A percentile compares a stretch with the other conserved stretches of the same genome.
Conservation (phyloP, 2,329 filamentous ascomycete genomes). For the Talaromyces piceae region DNA sequence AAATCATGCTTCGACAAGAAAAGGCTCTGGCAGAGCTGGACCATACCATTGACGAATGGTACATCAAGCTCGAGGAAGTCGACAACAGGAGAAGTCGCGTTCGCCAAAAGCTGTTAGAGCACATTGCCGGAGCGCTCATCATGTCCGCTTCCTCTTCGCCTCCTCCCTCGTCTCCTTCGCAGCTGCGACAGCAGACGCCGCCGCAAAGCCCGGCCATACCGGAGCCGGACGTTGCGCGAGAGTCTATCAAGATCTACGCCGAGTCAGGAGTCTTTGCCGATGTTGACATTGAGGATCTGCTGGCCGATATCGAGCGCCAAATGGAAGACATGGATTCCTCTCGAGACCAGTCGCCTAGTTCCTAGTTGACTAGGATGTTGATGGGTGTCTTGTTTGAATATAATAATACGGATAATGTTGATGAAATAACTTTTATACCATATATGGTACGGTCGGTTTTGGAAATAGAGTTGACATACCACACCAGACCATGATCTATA, state of each 20-base stretch:
- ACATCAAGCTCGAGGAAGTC: slow-evolving; percentile 68
- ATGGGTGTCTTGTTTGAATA: too few relatives aligned
- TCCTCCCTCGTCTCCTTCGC: slow-evolving; percentile 3
- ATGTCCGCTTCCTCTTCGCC: slow-evolving; percentile 28
- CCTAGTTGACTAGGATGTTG: background rate
- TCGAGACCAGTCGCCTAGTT: slow-evolving; percentile 14
- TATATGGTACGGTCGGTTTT: too few relatives aligned
- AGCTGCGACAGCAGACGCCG: slow-evolving; percentile 30
- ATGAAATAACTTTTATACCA: too few relatives aligned
- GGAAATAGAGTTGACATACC: too few relatives aligned
- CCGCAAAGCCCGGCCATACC: background rate
- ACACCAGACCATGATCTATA: too few relatives aligned
- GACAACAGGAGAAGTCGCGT: slow-evolving; percentile 70
- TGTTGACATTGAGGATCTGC: slow-evolving; percentile 57
- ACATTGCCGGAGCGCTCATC: slow-evolving; percentile 64
- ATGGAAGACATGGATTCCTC: slow-evolving; percentile 38
- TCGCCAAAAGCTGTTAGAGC: slow-evolving; percentile 72
- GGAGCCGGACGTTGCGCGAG: slow-evolving; percentile 16
- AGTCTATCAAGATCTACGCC: slow-evolving; percentile 63
- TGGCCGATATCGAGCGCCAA: slow-evolving; percentile 60
- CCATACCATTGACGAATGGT: slow-evolving; percentile 72
- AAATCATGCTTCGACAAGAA: slow-evolving; percentile 71
- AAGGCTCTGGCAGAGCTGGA: slow-evolving; percentile 72
- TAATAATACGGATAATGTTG: too few relatives aligned
- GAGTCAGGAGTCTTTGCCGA: slow-evolving; percentile 55